phyloP scores from a whole-genome alignment of 208 protist genomes.

The Trypanosoma lewisi region DNA sequence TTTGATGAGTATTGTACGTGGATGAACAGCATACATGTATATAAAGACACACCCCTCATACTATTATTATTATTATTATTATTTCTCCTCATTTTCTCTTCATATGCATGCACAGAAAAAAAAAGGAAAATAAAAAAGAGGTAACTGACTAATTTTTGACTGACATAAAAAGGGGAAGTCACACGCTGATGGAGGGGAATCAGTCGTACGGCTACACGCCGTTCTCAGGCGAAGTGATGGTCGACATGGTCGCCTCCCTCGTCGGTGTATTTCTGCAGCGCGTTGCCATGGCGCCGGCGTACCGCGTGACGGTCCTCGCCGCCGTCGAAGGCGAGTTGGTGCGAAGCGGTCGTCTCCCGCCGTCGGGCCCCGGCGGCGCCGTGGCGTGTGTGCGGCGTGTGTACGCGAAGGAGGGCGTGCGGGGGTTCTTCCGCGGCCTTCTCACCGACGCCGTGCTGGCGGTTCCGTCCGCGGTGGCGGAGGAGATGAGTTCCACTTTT shows the following conservation, averaged over 20 bases:
- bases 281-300: slow-evolving; percentile 48
- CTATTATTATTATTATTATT: too few species aligned
- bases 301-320: slow-evolving; percentile 64
- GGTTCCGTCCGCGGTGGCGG: slow-evolving; percentile 49
- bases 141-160: neutral
- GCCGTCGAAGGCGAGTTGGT: slow-evolving; percentile 79
- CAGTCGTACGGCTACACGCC: slow-evolving; percentile 12
- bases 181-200: slow-evolving; percentile 32
- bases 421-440: slow-evolving; percentile 63
- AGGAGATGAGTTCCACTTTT: slow-evolving; percentile 45
- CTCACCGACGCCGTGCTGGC: slow-evolving; percentile 58
- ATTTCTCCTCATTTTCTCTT: too few species aligned
- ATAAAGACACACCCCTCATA: too few species aligned
- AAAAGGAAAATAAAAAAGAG: slow-evolving; percentile 16
- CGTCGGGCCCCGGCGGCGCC: slow-evolving; percentile 62
- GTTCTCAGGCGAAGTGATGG: slow-evolving; percentile 27
- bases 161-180: neutral
- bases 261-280: slow-evolving; percentile 60
- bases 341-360: slow-evolving; percentile 62
- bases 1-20: too few species aligned
- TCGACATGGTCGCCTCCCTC: slow-evolving; percentile 48
- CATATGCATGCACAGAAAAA: neutral
- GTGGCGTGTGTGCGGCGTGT: slow-evolving; percentile 40
- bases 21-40: too few species aligned
- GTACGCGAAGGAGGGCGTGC: slow-evolving; percentile 57